These are phyloP conservation scores for Fimicolochytrium jonesii DNA, from an alignment of 192 early-diverging fungal genomes.

Conservation along the genomic window DNA sequence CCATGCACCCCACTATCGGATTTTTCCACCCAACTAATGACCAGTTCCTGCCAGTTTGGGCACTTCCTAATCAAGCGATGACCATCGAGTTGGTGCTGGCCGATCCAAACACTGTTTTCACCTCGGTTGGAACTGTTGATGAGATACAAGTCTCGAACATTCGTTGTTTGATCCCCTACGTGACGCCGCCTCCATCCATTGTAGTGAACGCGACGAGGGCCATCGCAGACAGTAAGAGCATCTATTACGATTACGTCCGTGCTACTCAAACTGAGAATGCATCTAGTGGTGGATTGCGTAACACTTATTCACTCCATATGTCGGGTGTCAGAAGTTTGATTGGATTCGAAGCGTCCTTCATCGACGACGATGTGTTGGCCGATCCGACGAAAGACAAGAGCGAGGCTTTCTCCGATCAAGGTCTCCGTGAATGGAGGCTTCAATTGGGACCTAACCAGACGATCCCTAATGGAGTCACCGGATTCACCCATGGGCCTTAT, in stretches of 20 bases:
- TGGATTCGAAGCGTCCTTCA: constrained; percentile 5
- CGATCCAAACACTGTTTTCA: constrained; percentile 3
- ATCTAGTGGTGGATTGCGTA: not conserved
- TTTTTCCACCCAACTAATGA: constrained; percentile 15
- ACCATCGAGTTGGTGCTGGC: not conserved
- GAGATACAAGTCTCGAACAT: constrained; percentile 7
- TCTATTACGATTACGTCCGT: constrained; percentile 16
- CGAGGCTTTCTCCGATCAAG: not conserved
- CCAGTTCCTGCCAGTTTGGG: constrained; percentile 10
- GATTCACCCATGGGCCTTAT: constrained; percentile 1
- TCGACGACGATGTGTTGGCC: not conserved
- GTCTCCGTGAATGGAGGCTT: not conserved
- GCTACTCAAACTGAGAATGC: not conserved
- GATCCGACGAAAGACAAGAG: constrained; percentile 14
- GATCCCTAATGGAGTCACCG: not conserved
- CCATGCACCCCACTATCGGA: constrained; percentile 1
- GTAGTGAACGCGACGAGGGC: not conserved
- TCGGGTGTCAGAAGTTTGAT: not conserved
- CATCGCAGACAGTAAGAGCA: not conserved
- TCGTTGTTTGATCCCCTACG: not conserved
- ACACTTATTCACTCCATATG: constrained; percentile 12
- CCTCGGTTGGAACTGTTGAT: not conserved
- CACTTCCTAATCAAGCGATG: constrained; percentile 5
- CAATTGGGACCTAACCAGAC: not conserved
- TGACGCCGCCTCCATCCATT: not conserved